Base-by-base conservation (phyloP, 202 grass and related monocot species). In the Brachypodium distachyon region DNA sequence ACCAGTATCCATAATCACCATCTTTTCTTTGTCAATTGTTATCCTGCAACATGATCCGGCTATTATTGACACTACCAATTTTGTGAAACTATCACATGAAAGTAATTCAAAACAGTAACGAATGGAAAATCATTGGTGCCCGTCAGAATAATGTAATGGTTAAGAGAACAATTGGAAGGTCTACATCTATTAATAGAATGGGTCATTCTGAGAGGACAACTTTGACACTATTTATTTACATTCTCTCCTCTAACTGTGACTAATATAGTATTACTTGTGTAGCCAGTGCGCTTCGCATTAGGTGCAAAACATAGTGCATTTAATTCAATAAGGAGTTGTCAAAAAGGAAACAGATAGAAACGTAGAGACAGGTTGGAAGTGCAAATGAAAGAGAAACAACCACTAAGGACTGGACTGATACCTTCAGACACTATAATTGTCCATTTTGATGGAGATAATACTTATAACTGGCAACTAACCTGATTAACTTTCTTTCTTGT, bases 1-100 rank as follows among this genome's bases (percentile, higher is more conserved):
- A 51, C 88, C 88, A 77, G 74, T 90, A 55, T 90, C 88, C 66
- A 86, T 86, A 65, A 86, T 71, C 16, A 70, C 54, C 9, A 83
- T 79, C 40, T 80, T 87, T 11, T 80, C 73, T 66, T 72, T 40
- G 26, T 83, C 68, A 49, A 87, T 10, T 39, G 67, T 76, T 57
- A 90, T 82, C 80, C 83, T 90, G 63, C 69, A 87, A 39, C 14
- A 81, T 34, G 23, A 60, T 70, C 28, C 53, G 53, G 61, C 34
- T 25, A 50, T 72, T 43, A 10, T 32, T 80, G 25, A 54, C 21
- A 26, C 49, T n/a, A 77, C 46, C 33, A 37, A 59, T 14, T n/a
- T 7, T 43, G 66, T 56, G 21, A 12, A 43, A 59, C 32, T 77
- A 80, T 73, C 17, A 76, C 1, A 11, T 36, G 78, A 6, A 85